Base-by-base conservation (phyloP, 1,284 basidiomycete species). In the Pulveroboletus sp. region DNA sequence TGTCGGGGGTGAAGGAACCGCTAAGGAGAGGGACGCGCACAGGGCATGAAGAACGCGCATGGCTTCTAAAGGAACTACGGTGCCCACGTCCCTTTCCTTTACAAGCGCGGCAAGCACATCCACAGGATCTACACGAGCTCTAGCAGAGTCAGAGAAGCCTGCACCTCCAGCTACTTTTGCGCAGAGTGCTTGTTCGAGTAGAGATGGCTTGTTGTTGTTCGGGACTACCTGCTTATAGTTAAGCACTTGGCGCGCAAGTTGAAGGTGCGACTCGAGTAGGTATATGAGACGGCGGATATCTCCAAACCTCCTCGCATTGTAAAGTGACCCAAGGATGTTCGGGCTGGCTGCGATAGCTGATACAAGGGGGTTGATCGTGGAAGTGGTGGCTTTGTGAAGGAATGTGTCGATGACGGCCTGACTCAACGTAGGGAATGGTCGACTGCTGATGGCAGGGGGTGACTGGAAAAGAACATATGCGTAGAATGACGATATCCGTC, bases 101-200 rank as follows among this genome's bases (percentile, higher is more conserved):
- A 88, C 82, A 60, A 87, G 87, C 18, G 74, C 73, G 1, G 86
- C 84, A 25, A 92, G 73, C 4, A 86, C 82, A 59, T 92, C 90
- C 47, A 92, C 81, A 0, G 89, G 86, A 64, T 90, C 85, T 7
- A 80, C 75, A 56, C 81, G 81, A 1, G 75, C 72, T 24, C 78
- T 74, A 26, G 65, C 72, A 25, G 74, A 72, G 29, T 83, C 80
- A n/a, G 79, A 76, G 9, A 82, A 77, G 2, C 77, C 73, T 7
- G 75, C 72, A 15, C 77, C 78, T n/a, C 79, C 78, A 18, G 79
- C 78, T 2, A 83, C 78, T 8, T 83, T 81, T 2, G 84, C 79
- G 58, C 89, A 91, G 1, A 92, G 74, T 2, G 80, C 79, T 68
- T 92, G 90, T 65, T 94, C 91, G 14, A 94, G 76, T 8, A 93